Conservation (phyloP, 2,329 filamentous ascomycete species). For the Ambrosiella cleistominuta region DNA sequence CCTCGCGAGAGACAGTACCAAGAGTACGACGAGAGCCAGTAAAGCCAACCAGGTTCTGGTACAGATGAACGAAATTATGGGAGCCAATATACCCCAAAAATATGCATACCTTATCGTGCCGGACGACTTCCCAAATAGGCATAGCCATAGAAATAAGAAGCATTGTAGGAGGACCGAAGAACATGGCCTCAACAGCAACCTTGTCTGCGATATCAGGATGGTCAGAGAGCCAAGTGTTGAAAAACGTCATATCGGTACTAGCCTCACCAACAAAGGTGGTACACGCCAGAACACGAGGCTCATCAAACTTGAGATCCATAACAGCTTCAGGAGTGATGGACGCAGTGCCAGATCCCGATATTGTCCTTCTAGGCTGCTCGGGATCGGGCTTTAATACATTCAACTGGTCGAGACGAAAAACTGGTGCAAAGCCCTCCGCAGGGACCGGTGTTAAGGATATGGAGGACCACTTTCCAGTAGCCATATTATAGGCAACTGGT, state of each 20-base stretch:
- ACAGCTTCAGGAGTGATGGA: constrained; percentile 31
- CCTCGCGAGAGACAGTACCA: constrained; percentile 30
- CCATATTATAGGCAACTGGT: constrained; percentile 39
- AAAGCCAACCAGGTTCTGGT: constrained; percentile 36
- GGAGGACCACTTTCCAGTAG: constrained; percentile 31
- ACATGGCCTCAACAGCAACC: constrained; percentile 49
- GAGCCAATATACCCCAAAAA: constrained; percentile 49
- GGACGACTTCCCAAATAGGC: constrained; percentile 44
- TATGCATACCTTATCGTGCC: constrained; percentile 49
- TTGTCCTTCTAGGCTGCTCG: constrained; percentile 5
- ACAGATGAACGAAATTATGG: constrained; percentile 48
- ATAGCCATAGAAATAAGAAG: constrained; percentile 48
- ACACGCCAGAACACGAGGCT: constrained; percentile 45
- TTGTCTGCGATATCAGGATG: constrained; percentile 37
- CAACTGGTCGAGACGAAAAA: constrained; percentile 6
- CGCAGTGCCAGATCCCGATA: constrained; percentile 18
- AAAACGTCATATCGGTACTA: constrained; percentile 47
- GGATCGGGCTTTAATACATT: constrained; percentile 10
- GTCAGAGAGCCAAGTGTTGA: constrained; percentile 48
- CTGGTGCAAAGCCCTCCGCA: not conserved
- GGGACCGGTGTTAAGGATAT: constrained; percentile 6
- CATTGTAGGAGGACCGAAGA: constrained; percentile 48
- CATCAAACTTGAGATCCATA: constrained; percentile 41
- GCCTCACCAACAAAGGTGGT: constrained; percentile 50
- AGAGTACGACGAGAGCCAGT: constrained; percentile 9